Evolutionary conservation across 352 stramenopile genomes (phyloP), one percentile per base, ranked within the genome.

Genomic region (Pythium dissimile): DNA sequence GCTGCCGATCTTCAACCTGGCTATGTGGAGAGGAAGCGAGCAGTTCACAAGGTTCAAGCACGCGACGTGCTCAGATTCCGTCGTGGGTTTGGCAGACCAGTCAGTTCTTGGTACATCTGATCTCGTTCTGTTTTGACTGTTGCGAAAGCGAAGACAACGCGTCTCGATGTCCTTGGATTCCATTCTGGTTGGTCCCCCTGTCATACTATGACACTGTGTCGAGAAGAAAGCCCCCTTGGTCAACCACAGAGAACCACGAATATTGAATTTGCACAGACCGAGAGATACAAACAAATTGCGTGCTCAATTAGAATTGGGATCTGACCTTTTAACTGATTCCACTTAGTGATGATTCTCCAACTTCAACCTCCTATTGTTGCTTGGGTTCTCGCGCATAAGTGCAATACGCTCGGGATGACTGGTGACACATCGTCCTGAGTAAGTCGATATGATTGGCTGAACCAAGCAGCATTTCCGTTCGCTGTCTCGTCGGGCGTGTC

Each of bases 401-500:
- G 35, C 50, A 58, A n/a, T n/a, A 49, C n/a, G 9, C 18, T 9
- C 26, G 6, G 0, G 16, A 6, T 63, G 55, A 63, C 43, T 55
- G 55, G 55, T 56, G 55, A 44, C 37, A 42, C 58, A 28, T 46
- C n/a, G 10, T 10, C 4, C n/a, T 43, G 4, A n/a, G 18, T 16
- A 8, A 8, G 20, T 6, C n/a, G 27, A 34, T 35, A 26, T 64
- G 42, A 69, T 69, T 64, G 62, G 62, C 28, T 32, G 32, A 35
- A 52, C 44, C 39, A 52, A 61, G 54, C 47, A 43, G 16, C 55
- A 53, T 53, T 45, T 62, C 11, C 12, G 2, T 16, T 32, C 16
- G 30, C 15, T 39, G 53, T 24, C 70, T 64, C 66, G 62, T 77
- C 66, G 61, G 48, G 57, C 60, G 68, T 71, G 68, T 71, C 68